Conservation (phyloP, 768 basidiomycete species). For the Tricholoma furcatifolium region DNA sequence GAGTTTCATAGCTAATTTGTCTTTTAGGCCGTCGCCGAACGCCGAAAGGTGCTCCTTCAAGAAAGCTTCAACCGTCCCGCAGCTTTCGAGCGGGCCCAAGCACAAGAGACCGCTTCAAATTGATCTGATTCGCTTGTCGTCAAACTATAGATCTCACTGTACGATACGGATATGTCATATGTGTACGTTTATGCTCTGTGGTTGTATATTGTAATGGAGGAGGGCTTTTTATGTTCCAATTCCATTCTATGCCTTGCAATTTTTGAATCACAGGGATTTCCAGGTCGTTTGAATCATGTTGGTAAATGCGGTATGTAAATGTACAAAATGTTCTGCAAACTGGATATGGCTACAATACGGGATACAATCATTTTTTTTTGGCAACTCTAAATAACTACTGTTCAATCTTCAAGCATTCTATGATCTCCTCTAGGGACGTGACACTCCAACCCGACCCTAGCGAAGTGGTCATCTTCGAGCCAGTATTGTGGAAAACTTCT, state of each 20-base stretch:
- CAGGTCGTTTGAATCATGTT: neutral
- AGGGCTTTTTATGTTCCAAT: too few species aligned
- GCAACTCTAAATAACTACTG: neutral
- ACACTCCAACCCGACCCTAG: constrained; percentile 75
- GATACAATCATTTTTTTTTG: neutral
- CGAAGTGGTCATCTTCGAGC: constrained; percentile 73
- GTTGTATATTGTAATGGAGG: constrained; percentile 12
- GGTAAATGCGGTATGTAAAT: too few species aligned
- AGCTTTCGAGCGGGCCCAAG: constrained; percentile 29
- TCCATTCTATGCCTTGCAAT: neutral
- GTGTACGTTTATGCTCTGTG: constrained; percentile 3
- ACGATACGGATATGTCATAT: neutral
- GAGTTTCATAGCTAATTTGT: neutral
- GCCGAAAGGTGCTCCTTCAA: constrained; percentile 41
- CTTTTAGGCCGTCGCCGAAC: constrained; percentile 41
- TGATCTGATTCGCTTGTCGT: too few species aligned
- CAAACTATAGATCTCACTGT: constrained; percentile 1
- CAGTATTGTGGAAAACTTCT: constrained; percentile 84
- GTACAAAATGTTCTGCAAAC: too few species aligned
- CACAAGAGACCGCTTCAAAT: constrained; percentile 4
- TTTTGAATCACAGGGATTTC: neutral
- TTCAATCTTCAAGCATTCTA: constrained; percentile 49
- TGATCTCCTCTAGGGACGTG: constrained; percentile 63
- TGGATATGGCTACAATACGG: too few species aligned
- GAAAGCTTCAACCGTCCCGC: constrained; percentile 36